Evolutionary conservation across 768 basidiomycete species (phyloP), one percentile per base, ranked within the genome.

Genomic region (Kockovaella imperatae): DNA sequence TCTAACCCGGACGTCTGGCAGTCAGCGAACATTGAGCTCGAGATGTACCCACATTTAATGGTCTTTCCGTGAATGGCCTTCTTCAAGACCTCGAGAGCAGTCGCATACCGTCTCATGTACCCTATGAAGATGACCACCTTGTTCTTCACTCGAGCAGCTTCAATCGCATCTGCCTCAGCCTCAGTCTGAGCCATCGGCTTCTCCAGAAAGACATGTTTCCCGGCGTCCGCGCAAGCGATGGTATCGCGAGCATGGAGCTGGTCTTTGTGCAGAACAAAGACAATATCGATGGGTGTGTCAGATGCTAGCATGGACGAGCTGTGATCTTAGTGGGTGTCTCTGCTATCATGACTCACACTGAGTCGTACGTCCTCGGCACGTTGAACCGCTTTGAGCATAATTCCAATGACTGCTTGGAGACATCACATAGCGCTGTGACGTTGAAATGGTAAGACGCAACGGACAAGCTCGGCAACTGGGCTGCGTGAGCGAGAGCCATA

Each of bases 21-120:
- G 10, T n/a, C n/a, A 32, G 31, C 31, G 31, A 32, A 10, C n/a
- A n/a, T 32, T 32, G 24, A 34, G 13, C 3, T 29, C 35, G 10
- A 15, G 25, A 15, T 17, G 8, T 3, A 51, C 65, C 38, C 32
- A 64, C 65, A 44, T 21, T 56, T 56, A 35, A 68, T 64, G 31
- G 35, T 35, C 25, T 59, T 45, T 17, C 46, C 55, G 32, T 56
- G 24, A 23, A 68, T 51, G 15, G 50, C 50, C 40, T 70, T 52
- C 48, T 64, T 64, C 30, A 58, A 38, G 26, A 53, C 47, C 24
- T 53, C 30, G 36, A 58, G 56, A 4, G 68, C 68, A 1, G 47
- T 29, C 4, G 68, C 65, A 42, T 62, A 69, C 11, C 68, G 47
- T 25, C 68, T 42, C 68, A 69, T 69, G 49, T 67, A 67, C 7